Base-by-base conservation (phyloP, 352 stramenopile species). In the Phytophthora syringae region DNA sequence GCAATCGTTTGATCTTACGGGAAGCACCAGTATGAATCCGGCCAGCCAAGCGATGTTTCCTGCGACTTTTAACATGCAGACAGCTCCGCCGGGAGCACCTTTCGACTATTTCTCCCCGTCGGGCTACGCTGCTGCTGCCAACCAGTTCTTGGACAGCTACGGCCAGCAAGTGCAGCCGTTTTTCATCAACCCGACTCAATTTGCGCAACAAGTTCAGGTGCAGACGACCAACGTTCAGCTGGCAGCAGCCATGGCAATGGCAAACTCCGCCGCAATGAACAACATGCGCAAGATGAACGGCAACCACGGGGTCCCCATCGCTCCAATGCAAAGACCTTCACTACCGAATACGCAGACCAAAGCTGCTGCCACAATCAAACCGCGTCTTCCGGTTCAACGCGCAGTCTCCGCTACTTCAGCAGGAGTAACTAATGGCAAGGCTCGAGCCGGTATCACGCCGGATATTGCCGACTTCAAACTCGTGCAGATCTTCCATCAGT, bases 401-500 rank as follows among this genome's bases (percentile, higher is more conserved):
- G 28, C 71, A 42, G 43, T 39, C 0, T 74, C 70, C 1, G 34
- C 58, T 25, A 64, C 64, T 6, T 63, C 63, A 9, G 21, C 56
- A 7, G 44, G 32, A n/a, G n/a, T n/a, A n/a, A n/a, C n/a, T n/a
- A n/a, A n/a, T 1, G 52, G 42, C 28, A 91, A 90, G 49, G 60
- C 71, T 47, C 87, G 88, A 37, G 67, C 90, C 32, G 76, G 80
- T 20, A 89, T 91, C 50, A 89, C 82, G 9, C 84, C 86, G 5
- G 86, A 92, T 59, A 91, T 93, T 37, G 80, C 84, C 0, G 84
- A 94, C 54, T 92, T 92, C 52, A 94, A 94, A 54, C 76, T 94
- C n/a, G 86, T 91, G 18, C 86, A 92, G 60, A 94, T 92, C 61
- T 94, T 92, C 63, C 82, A 93, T 60, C 76, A 79, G 42, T 93